Conservation (phyloP, 2,329 filamentous ascomycete species). For the Curvularia lunata region DNA sequence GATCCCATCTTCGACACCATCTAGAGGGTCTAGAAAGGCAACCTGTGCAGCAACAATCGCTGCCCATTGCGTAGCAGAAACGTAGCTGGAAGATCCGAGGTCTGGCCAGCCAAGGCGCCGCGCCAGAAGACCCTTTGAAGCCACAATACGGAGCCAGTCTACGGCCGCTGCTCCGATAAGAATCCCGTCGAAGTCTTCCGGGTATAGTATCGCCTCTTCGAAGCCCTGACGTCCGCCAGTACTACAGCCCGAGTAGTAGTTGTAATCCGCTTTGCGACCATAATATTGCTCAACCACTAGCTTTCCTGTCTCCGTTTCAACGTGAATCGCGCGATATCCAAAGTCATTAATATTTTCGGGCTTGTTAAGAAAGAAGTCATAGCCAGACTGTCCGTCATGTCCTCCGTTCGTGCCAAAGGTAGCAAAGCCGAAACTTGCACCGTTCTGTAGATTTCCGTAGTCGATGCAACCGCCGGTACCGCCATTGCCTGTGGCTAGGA, state of each 20-base stretch:
- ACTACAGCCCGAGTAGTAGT: slow-evolving; percentile 40
- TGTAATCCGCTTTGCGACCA: slow-evolving; percentile 46
- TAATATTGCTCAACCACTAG: slow-evolving; percentile 49
- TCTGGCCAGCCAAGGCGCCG: slow-evolving; percentile 50
- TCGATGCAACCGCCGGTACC: slow-evolving; percentile 45
- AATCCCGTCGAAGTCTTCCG: slow-evolving; percentile 40
- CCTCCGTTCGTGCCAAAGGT: slow-evolving; percentile 49
- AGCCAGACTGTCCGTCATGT: slow-evolving; percentile 51
- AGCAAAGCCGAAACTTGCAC: slow-evolving; percentile 44
- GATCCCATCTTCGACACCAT: slow-evolving; percentile 40
- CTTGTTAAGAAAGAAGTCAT: slow-evolving; percentile 53
- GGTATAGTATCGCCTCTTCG: slow-evolving; percentile 29
- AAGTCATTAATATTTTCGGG: slow-evolving; percentile 56
- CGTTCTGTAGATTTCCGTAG: slow-evolving; percentile 47
- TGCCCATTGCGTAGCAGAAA: slow-evolving; percentile 24
- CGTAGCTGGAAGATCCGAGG: slow-evolving; percentile 15
- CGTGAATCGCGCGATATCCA: slow-evolving; percentile 49
- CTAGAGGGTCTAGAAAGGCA: slow-evolving; percentile 47
- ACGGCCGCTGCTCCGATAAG: slow-evolving; percentile 45
- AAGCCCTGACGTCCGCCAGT: slow-evolving; percentile 40
- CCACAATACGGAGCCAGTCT: slow-evolving; percentile 22
- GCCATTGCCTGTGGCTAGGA: slow-evolving; percentile 47
- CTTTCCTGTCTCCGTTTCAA: slow-evolving; percentile 42
- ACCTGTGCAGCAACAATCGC: slow-evolving; percentile 51
- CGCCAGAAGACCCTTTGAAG: slow-evolving; percentile 43